Conservation (phyloP, 1,284 basidiomycete species). For the Trametes versicolor region DNA sequence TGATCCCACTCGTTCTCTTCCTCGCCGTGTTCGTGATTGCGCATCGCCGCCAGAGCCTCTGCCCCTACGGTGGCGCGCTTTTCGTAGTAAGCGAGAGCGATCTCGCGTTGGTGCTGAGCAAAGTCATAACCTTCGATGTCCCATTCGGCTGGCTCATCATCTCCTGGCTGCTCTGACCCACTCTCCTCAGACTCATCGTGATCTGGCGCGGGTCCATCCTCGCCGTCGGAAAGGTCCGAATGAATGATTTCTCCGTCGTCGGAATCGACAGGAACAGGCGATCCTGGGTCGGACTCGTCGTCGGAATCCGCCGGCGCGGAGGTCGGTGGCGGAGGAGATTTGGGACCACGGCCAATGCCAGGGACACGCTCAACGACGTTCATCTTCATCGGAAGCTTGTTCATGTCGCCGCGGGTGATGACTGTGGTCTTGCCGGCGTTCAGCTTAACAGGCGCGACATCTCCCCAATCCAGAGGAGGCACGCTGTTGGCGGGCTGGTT, state of each 20-base stretch:
- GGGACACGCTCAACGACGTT: constrained; percentile 72
- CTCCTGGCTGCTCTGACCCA: constrained; percentile 42
- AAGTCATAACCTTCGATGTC: constrained; percentile 66
- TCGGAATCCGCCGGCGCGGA: constrained; percentile 52
- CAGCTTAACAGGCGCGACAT: constrained; percentile 61
- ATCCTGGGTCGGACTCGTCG: constrained; percentile 54
- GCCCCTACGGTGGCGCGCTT: constrained; percentile 66
- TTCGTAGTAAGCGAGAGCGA: constrained; percentile 75
- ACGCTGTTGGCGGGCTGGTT: constrained; percentile 32
- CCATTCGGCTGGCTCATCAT: constrained; percentile 48
- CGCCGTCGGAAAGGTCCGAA: constrained; percentile 38
- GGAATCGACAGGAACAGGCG: constrained; percentile 51
- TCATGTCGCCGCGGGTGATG: constrained; percentile 49
- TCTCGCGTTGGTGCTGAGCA: constrained; percentile 74
- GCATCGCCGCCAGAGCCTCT: constrained; percentile 60
- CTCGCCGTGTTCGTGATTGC: constrained; percentile 54
- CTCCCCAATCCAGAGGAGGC: constrained; percentile 57
- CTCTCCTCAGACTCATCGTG: constrained; percentile 38
- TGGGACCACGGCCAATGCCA: constrained; percentile 39
- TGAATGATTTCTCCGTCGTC: constrained; percentile 55
- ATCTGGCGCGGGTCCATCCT: constrained; percentile 21
- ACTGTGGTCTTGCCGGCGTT: constrained; percentile 50
- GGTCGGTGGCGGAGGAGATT: constrained; percentile 35
- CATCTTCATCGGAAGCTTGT: constrained; percentile 68
- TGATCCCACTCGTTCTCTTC: constrained; percentile 53